Evolutionary conservation across 805 yeast genomes (phyloP).

Genomic region (Candida oleophila): DNA sequence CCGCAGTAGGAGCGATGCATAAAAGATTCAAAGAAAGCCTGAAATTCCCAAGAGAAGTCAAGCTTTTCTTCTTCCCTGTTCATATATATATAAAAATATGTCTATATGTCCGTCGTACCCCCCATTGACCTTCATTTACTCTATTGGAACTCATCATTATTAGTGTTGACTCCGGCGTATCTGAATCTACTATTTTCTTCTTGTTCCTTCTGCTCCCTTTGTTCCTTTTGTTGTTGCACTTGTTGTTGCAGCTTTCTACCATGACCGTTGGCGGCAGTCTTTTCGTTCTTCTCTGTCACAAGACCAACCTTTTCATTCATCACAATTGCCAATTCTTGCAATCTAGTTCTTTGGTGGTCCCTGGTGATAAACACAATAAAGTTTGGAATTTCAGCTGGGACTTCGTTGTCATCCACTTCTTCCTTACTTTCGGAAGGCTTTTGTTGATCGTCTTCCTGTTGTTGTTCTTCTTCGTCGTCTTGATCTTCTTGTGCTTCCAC

Average conservation of each 20-base stretch:
- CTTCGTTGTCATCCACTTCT: not conserved
- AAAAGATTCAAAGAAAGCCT: not conserved
- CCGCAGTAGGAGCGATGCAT: not conserved
- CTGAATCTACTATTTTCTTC: conserved; percentile 41
- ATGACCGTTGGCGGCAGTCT: conserved; percentile 76
- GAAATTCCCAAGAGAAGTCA: not conserved
- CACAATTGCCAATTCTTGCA: conserved; percentile 84
- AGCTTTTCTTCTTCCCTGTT: not conserved
- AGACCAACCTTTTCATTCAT: conserved; percentile 79
- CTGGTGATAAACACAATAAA: conserved; percentile 62
- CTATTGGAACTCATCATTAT: conserved; percentile 43
- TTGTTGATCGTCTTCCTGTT: conserved; percentile 43
- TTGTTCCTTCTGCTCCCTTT: conserved; percentile 23
- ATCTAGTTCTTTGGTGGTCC: conserved; percentile 76
- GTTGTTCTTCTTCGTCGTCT: conserved; percentile 18
- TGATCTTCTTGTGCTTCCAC: not conserved
- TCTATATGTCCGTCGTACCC: too few species aligned
- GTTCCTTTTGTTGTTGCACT: conserved; percentile 39
- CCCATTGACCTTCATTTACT: conserved; percentile 11
- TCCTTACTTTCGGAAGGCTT: not conserved
- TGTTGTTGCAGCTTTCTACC: conserved; percentile 36
- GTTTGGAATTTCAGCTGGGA: conserved; percentile 13
- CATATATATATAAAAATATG: not conserved
- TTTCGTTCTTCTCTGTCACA: conserved; percentile 81
- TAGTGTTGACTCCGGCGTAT: conserved; percentile 43